Conservation (phyloP, 352 stramenopile species). For the Globisporangium polare region DNA sequence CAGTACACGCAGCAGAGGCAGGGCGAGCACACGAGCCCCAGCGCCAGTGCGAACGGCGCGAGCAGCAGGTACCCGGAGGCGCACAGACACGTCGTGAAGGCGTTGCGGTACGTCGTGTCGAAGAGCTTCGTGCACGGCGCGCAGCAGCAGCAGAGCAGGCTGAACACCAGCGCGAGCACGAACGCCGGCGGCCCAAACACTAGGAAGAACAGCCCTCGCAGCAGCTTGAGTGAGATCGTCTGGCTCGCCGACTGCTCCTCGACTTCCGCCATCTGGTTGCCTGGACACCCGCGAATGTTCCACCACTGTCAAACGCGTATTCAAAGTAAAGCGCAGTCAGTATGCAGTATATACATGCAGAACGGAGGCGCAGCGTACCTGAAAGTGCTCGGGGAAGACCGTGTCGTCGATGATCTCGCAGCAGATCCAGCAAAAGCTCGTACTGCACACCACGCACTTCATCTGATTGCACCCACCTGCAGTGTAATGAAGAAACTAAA, state of each 20-base stretch:
- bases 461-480: constrained; percentile 90
- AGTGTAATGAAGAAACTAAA: background rate
- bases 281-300: constrained; percentile 69
- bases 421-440: constrained; percentile 90
- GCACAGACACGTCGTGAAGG: constrained; percentile 66
- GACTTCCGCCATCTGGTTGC: constrained; percentile 66
- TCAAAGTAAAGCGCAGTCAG: too few relatives aligned
- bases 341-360: background rate
- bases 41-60: constrained; percentile 29
- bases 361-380: constrained; percentile 23
- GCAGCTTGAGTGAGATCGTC: constrained; percentile 27
- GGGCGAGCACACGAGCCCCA: constrained; percentile 20
- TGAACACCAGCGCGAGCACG: constrained; percentile 50
- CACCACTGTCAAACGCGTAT: constrained; percentile 46
- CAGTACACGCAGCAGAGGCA: constrained; percentile 19
- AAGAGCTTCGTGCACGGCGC: constrained; percentile 45
- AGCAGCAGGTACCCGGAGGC: constrained; percentile 53
- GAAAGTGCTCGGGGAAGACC: constrained; percentile 86
- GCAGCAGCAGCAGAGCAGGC: constrained; percentile 61
- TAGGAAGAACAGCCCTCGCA: constrained; percentile 57
- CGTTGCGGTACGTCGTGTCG: constrained; percentile 42
- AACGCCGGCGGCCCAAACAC: constrained; percentile 64
- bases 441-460: constrained; percentile 78
- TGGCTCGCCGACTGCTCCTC: constrained; percentile 39
- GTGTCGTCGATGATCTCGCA: constrained; percentile 73